Percentiles rank a stretch among this genome's conserved stretches.
phyloP scores from a whole-genome alignment of 2,329 filamentous ascomycete species.

The Colletotrichum tanaceti region DNA sequence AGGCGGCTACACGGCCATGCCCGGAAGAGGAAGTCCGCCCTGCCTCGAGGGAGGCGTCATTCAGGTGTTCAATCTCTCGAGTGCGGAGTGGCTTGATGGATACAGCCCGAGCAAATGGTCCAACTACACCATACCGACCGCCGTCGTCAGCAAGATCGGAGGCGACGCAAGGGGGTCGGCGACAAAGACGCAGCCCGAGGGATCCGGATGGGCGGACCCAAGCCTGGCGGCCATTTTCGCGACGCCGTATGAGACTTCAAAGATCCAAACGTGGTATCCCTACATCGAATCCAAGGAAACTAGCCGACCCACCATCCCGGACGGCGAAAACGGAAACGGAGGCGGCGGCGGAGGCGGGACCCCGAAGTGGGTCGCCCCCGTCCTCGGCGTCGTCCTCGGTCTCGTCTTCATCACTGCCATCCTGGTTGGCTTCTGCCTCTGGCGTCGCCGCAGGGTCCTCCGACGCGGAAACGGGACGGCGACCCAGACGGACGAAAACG shows the following conservation, averaged over 20 bases:
- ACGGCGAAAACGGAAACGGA: conserved; percentile 13
- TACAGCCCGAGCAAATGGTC: conserved; percentile 74
- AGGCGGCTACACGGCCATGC: conserved; percentile 68
- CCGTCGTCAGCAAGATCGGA: conserved; percentile 74
- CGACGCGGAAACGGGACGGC: conserved; percentile 52
- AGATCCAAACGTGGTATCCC: conserved; percentile 70
- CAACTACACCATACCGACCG: conserved; percentile 76
- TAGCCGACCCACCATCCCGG: conserved; percentile 42
- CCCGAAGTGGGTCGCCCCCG: conserved; percentile 69
- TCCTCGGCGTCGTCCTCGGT: conserved; percentile 71
- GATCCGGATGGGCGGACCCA: conserved; percentile 64
- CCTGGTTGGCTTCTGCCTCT: conserved; percentile 64
- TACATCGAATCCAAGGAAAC: conserved; percentile 57
- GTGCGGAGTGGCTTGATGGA: conserved; percentile 73
- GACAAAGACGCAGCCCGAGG: conserved; percentile 73
- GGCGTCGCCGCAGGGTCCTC: conserved; percentile 61
- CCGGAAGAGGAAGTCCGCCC: conserved; percentile 42
- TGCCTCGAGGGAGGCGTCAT: conserved; percentile 67
- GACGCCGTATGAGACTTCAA: conserved; percentile 65
- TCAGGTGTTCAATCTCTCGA: conserved; percentile 79
- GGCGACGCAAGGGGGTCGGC: conserved; percentile 74
- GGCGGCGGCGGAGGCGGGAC: conserved; percentile 50
- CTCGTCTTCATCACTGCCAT: conserved; percentile 65
- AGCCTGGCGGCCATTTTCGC: conserved; percentile 66
- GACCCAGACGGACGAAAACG: conserved; percentile 58